Conservation (phyloP, 805 yeast genomes). For the Pichia pseudocactophila region DNA sequence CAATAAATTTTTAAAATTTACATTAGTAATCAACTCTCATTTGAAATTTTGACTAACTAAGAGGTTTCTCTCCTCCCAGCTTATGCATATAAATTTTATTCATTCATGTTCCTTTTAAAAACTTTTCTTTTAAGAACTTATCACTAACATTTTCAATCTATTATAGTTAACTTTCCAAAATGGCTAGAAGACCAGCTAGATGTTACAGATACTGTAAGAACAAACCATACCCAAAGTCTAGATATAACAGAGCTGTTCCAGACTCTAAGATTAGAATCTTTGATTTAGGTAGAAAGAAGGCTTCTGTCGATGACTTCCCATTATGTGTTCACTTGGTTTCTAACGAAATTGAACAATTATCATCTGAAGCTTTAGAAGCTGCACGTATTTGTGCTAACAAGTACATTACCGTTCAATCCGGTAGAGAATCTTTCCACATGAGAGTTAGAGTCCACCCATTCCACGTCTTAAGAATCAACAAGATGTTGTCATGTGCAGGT, state of each 20-base stretch:
- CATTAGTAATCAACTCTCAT: neutral
- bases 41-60: neutral
- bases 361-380: slow-evolving; percentile 99
- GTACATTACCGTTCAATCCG: slow-evolving; percentile 94
- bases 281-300: slow-evolving; percentile 99
- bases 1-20: too few relatives aligned
- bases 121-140: neutral
- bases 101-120: neutral
- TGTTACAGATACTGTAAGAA: slow-evolving; percentile 99
- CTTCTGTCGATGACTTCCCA: slow-evolving; percentile 98
- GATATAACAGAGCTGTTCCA: slow-evolving; percentile 99
- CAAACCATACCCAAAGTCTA: slow-evolving; percentile 99
- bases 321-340: slow-evolving; percentile 98
- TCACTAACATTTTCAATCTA: slow-evolving; percentile 10
- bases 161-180: slow-evolving; percentile 40
- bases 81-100: neutral
- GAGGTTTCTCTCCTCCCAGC: neutral
- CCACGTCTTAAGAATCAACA: slow-evolving; percentile 99
- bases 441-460: slow-evolving; percentile 99
- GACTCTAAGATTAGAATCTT: slow-evolving; percentile 98
- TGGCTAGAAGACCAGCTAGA: slow-evolving; percentile 99
- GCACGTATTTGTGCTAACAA: slow-evolving; percentile 99
- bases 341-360: slow-evolving; percentile 97
- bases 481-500: slow-evolving; percentile 99
- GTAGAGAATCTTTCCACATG: slow-evolving; percentile 99